Evolutionary conservation across 2,329 filamentous ascomycete genomes (phyloP), one percentile per base, ranked within the genome.

Genomic region (Eutypa lata): DNA sequence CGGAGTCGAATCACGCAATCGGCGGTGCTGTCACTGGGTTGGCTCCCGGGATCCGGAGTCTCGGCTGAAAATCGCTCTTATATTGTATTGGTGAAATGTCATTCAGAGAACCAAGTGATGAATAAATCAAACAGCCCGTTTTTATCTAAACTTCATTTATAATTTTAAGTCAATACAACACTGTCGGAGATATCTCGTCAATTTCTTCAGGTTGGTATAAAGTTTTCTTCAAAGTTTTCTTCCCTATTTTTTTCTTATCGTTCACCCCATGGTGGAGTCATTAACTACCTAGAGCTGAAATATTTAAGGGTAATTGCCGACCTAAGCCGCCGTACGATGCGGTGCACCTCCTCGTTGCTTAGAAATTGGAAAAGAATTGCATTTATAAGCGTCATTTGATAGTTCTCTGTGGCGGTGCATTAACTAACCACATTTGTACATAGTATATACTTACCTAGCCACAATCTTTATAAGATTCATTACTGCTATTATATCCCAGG

Each of bases 1-100:
- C 42, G 7, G 42, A 18, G 42, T 45, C 42, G 42, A 45, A 45
- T 22, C 42, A 45, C 42, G 42, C 42, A 45, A 45, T 45, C n/a
- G n/a, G 42, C 21, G 21, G 19, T 45, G 42, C 21, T 45, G 42
- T 28, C 6, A 24, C 42, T 28, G 42, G 42, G 21, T 16, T 24
- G 11, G 8, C n/a, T 5, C 19, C 6, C 38, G 38, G 38, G 38
- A 42, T 42, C 19, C 18, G 38, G 38, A 42, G 6, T 42, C 38
- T 42, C 38, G 38, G 38, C n/a, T 42, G 38, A 42, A 42, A 21
- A 40, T 21, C 6, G 16, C 37, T 40, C 7, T n/a, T n/a, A 10
- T 40, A 2, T n/a, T 38, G n/a, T n/a, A n/a, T n/a, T n/a, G n/a
- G n/a, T n/a, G n/a, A n/a, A n/a, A n/a, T n/a, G n/a, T n/a, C n/a